A percentile compares a stretch with the other conserved stretches of the same genome.
These are phyloP conservation scores for Friedmanniomyces endolithicus DNA, from an alignment of 495 filamentous ascomycete genomes.

Conservation along the genomic window DNA sequence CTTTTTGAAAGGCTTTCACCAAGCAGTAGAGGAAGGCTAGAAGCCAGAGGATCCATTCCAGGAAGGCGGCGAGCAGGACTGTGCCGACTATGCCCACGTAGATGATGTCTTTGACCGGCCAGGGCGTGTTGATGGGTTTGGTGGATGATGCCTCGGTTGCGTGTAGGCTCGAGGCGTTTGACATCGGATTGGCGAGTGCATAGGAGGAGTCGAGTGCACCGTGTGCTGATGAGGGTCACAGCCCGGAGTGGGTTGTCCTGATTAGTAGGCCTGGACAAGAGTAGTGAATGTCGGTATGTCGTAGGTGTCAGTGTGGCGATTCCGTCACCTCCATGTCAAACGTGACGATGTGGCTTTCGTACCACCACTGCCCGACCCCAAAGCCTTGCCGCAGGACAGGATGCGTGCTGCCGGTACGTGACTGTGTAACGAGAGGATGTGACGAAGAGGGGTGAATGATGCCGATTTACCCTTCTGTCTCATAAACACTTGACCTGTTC, in stretches of 20 bases:
- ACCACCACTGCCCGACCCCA: background rate
- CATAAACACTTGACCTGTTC: background rate
- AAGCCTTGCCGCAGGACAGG: background rate
- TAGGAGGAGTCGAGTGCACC: background rate
- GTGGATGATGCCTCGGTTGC: background rate
- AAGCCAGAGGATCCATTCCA: constrained; percentile 94
- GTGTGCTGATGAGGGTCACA: background rate
- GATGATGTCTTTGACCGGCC: constrained; percentile 46
- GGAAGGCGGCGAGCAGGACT: constrained; percentile 69
- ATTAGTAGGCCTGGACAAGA: background rate
- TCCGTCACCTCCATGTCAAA: background rate
- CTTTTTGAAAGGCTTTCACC: constrained; percentile 77
- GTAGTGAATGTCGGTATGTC: background rate
- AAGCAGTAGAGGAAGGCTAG: constrained; percentile 87
- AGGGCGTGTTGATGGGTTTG: constrained; percentile 18
- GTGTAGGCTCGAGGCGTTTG: background rate
- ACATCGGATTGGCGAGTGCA: background rate
- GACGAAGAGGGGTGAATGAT: background rate
- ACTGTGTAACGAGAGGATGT: background rate
- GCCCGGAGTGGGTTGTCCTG: background rate
- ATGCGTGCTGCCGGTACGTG: background rate
- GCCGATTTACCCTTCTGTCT: background rate
- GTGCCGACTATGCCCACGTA: constrained; percentile 74
- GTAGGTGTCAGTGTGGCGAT: background rate
- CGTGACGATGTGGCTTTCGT: background rate